A percentile compares a stretch with the other conserved stretches of the same genome.
Evolutionary conservation across 106 monocot genomes (phyloP).

Genomic region (Dactylorhiza incarnata): DNA sequence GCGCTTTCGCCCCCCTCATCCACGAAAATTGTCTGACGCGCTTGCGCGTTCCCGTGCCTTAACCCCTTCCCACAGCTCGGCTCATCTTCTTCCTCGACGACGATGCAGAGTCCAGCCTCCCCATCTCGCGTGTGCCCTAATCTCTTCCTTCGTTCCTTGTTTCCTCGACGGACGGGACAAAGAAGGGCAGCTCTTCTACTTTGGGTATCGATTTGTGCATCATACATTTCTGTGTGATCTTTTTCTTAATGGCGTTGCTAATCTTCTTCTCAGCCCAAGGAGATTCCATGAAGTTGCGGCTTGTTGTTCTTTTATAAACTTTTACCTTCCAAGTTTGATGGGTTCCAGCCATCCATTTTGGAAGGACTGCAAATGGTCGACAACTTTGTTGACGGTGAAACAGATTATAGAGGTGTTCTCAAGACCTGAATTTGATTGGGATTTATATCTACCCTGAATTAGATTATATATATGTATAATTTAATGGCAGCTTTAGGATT

Average conservation of each 20-base stretch:
- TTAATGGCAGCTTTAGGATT: background rate
- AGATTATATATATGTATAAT: constrained; percentile 13
- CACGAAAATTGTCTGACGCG: too few relatives aligned
- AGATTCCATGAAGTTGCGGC: constrained; percentile 75
- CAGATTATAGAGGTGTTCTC: constrained; percentile 97
- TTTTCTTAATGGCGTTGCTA: constrained; percentile 83
- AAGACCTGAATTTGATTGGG: constrained; percentile 81
- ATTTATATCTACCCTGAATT: constrained; percentile 67
- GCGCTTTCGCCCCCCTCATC: too few relatives aligned
- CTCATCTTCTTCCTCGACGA: too few relatives aligned
- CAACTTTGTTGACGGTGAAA: constrained; percentile 89
- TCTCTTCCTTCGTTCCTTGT: too few relatives aligned
- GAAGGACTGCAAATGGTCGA: constrained; percentile 87
- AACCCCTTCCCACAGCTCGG: too few relatives aligned
- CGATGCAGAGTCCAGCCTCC: too few relatives aligned
- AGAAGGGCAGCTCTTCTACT: too few relatives aligned
- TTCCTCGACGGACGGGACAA: too few relatives aligned
- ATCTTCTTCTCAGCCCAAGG: constrained; percentile 86
- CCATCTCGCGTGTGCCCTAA: too few relatives aligned
- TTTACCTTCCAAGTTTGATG: constrained; percentile 52
- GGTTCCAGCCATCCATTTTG: constrained; percentile 72
- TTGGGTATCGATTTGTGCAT: too few relatives aligned
- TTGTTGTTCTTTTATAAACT: constrained; percentile 75
- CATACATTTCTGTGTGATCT: constrained; percentile 90
- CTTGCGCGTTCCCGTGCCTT: too few relatives aligned